Evolutionary conservation across 1,139 yeast species (phyloP).

Genomic region (Pneumocystis sp.): DNA sequence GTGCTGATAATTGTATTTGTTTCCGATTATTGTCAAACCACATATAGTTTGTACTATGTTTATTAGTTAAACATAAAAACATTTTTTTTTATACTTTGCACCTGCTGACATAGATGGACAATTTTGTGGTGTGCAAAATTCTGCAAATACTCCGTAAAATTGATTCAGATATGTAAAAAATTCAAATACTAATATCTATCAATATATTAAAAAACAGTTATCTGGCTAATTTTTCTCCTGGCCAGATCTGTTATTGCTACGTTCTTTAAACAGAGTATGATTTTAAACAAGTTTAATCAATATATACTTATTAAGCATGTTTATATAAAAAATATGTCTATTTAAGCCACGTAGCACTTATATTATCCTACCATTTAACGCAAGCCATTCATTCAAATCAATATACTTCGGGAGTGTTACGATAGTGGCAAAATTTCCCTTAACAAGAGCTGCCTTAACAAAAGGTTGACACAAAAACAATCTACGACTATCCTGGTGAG

Average conservation of each 20-base stretch:
- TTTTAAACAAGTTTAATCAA: background rate
- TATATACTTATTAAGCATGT: background rate
- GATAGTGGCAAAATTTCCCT: constrained; percentile 93
- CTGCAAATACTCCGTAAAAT: constrained; percentile 76
- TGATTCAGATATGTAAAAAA: constrained; percentile 72
- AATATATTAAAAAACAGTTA: background rate
- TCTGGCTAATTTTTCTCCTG: background rate
- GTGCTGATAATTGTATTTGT: constrained; percentile 76
- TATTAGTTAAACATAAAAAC: background rate
- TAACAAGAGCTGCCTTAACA: constrained; percentile 83
- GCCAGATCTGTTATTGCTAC: background rate
- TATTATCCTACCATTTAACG: constrained; percentile 38
- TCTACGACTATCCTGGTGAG: constrained; percentile 26
- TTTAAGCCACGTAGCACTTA: background rate
- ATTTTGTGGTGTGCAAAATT: constrained; percentile 74
- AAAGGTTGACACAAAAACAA: constrained; percentile 82
- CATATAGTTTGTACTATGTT: constrained; percentile 48
- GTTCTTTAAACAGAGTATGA: background rate
- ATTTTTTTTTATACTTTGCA: constrained; percentile 33
- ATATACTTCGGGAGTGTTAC: constrained; percentile 92
- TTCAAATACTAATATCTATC: constrained; percentile 44
- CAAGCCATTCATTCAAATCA: constrained; percentile 90
- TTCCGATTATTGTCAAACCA: constrained; percentile 76
- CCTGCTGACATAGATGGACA: constrained; percentile 96
- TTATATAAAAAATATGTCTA: too few species aligned